Evolutionary conservation across 192 early-diverging fungal genomes (phyloP), one percentile per base, ranked within the genome.

Genomic region (Backusella sp.): DNA sequence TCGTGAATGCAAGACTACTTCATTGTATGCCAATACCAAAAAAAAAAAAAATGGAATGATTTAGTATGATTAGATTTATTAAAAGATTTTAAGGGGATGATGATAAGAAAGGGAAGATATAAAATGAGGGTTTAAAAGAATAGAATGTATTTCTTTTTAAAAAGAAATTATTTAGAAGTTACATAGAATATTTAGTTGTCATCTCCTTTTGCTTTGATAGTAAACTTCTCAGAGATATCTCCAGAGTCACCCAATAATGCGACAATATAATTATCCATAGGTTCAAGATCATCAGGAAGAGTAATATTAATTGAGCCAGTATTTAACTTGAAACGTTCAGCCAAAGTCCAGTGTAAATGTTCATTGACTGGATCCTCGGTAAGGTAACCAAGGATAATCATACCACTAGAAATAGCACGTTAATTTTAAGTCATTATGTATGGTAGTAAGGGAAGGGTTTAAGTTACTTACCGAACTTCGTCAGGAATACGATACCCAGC

Each of bases 231-330:
- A 26, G 71, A 52, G 23, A 44, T 37, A 19, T 77, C 73, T 6
- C 76, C 76, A 56, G 71, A 73, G 34, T 77, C 76, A 26, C 76
- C 76, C 4, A 77, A 23, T 6, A 77, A 42, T 2, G 73, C 65
- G 5, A 77, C 12, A 32, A 77, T 68, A 4, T 77, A 77, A 15
- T 34, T 73, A 23, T 15, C 1, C 28, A 39, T 72, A n/a, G 76
- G 15, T 11, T 42, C 28, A 6, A 77, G 42, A 19, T 67, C 12
- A 23, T n/a, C 19, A 21, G 76, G 71, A 36, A 77, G 59, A 34
- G 70, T 73, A 23, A 77, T 23, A 6, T 42, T 17, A 21, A 73
- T 62, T 34, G 71, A 67, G 30, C 76, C 76, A 12, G 35, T 12
- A 52, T 67, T 68, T 6, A 77, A 21, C 37, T 35, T 52, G 37